phyloP scores from a whole-genome alignment of 495 filamentous ascomycete species.

The Oidiodendron maius region DNA sequence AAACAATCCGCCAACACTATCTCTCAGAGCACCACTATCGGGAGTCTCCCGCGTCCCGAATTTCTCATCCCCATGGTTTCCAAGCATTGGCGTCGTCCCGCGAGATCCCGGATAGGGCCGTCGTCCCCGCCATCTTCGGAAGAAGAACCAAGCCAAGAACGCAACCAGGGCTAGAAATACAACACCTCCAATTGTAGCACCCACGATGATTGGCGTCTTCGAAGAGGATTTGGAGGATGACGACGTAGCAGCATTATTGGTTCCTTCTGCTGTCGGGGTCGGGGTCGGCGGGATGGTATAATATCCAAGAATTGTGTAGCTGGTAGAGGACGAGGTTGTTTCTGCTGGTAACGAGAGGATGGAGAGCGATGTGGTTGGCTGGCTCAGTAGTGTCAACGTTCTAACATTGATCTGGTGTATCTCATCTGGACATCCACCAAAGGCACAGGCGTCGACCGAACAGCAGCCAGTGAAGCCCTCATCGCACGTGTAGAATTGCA shows the following conservation, averaged over 20 bases:
- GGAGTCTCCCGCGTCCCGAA: not conserved
- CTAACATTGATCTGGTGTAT: not conserved
- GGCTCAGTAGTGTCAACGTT: not conserved
- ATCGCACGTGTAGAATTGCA: constrained; percentile 3
- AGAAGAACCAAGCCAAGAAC: constrained; percentile 1
- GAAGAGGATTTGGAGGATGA: not conserved
- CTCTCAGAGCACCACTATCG: not conserved
- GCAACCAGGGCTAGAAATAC: constrained; percentile 2
- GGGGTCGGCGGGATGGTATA: constrained; percentile 1
- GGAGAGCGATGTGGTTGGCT: not conserved
- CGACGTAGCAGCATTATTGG: not conserved
- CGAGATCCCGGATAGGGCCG: not conserved
- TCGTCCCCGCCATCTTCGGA: constrained; percentile 1
- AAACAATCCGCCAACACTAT: not conserved
- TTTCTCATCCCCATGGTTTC: not conserved
- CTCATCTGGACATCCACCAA: constrained; percentile 5
- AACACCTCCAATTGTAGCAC: constrained; percentile 4
- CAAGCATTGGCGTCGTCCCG: not conserved
- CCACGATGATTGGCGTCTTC: constrained; percentile 12
- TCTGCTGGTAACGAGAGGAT: not conserved
- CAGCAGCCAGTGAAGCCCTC: constrained; percentile 10
- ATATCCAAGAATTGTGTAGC: not conserved
- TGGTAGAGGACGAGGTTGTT: constrained; percentile 1
- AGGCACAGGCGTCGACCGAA: constrained; percentile 10
- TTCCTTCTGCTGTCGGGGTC: not conserved